Evolutionary conservation across 257 asterid species (phyloP), one percentile per base, ranked within the genome.

Genomic region (Penstemon davidsonii): DNA sequence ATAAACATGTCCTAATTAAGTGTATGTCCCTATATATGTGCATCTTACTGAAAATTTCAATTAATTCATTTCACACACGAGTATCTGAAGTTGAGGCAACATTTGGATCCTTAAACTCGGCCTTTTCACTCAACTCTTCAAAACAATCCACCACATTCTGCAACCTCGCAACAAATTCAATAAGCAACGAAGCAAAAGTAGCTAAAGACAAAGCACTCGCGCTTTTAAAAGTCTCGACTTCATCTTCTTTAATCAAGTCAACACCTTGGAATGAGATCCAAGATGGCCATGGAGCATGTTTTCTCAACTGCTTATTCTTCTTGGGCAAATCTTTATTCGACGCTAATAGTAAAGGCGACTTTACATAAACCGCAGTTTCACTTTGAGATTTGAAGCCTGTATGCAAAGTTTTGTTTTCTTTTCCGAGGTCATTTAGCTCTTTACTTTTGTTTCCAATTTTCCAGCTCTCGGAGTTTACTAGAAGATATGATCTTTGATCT

Each of bases 101-200:
- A 9, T 79, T 47, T 4, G 87, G 86, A 61, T 88, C 87, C 38
- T 53, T 77, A 39, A 90, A 90, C 67, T 70, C 80, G 12, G 96
- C 96, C 60, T 86, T 77, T 71, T 74, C 88, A 33, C 94, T 80
- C 50, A 90, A 62, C 78, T 86, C 92, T 63, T 84, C 82, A 40
- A 86, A 90, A 4, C 93, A 76, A 15, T 81, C 90, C 54, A 86
- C 92, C 61, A 88, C 90, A 64, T 83, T 88, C 69, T 88, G 90
- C 63, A 90, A 91, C 83, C 97, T 84, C 10, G 97, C 94, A 3
- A 88, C 96, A 46, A 86, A 86, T 61, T 90, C 92, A 19, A 90
- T 84, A 65, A 88, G 76, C 55, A 88, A 85, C 3, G 94, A 90
- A 18, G 96, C 82, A 68, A 88, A 90, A 1, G 97, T 87, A 13